Conservation (phyloP, 352 stramenopile species). For the Globisporangium spiculum region DNA sequence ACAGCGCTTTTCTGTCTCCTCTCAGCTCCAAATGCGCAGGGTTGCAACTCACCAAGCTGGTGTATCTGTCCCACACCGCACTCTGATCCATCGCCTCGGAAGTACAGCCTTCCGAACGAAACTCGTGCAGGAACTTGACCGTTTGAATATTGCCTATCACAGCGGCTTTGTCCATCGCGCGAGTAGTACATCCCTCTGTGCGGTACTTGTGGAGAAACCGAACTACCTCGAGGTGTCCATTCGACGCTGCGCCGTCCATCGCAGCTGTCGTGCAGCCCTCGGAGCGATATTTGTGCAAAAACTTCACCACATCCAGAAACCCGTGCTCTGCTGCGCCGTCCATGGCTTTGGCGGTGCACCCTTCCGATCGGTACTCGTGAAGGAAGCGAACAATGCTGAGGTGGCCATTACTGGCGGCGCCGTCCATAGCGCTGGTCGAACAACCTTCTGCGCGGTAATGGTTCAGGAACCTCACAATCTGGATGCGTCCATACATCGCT, state of each 20-base stretch:
- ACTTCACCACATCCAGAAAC: neutral
- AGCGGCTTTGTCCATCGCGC: conserved; percentile 6
- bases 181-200: neutral
- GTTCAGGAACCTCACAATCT: neutral
- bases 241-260: neutral
- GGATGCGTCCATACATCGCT: neutral
- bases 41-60: neutral
- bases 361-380: neutral
- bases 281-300: conserved; percentile 4
- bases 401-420: neutral
- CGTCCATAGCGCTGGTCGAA: neutral
- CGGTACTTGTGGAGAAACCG: conserved; percentile 6
- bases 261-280: neutral
- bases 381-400: neutral
- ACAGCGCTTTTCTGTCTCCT: neutral
- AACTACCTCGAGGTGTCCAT: conserved; percentile 1
- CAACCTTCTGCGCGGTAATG: neutral
- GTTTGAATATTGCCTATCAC: neutral
- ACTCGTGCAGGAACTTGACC: neutral
- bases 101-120: neutral
- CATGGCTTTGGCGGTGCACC: conserved; percentile 2
- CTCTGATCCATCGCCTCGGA: conserved; percentile 1
- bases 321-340: conserved; percentile 3
- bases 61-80: neutral
- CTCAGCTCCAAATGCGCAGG: neutral